Conservation (phyloP, 441 rosid genomes). For the Pelargonium myrrhifolium region DNA sequence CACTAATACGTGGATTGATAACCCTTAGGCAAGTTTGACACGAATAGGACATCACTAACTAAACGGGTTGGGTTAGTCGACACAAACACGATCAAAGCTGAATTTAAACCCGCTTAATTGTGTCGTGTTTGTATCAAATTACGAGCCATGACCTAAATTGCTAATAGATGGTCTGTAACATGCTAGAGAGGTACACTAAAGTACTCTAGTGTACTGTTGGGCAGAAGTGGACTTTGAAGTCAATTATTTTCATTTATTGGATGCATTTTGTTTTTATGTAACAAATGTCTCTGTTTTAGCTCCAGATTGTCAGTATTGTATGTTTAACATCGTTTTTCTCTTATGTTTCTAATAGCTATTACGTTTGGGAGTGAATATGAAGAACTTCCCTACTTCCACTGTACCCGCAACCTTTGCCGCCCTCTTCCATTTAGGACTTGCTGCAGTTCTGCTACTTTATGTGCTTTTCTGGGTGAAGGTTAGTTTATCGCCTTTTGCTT, state of each 20-base stretch:
- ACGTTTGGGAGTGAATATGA: constrained; percentile 67
- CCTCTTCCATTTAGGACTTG: constrained; percentile 81
- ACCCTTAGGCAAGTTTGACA: too few species aligned
- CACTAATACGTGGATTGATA: too few species aligned
- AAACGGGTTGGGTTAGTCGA: too few species aligned
- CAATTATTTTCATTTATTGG: neutral
- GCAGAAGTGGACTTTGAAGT: neutral
- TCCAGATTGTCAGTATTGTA: neutral
- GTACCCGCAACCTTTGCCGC: constrained; percentile 53
- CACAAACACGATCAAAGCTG: too few species aligned
- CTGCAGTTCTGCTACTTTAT: constrained; percentile 73
- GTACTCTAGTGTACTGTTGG: neutral
- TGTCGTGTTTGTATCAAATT: too few species aligned
- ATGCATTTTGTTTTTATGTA: neutral
- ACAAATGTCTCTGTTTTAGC: neutral
- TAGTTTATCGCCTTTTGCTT: constrained; percentile 9
- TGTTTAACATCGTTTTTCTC: constrained; percentile 3
- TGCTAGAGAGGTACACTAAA: neutral
- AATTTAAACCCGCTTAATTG: too few species aligned
- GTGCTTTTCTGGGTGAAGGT: constrained; percentile 96
- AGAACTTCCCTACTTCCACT: constrained; percentile 69
- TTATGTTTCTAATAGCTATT: constrained; percentile 43
- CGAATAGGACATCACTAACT: too few species aligned
- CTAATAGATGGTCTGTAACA: neutral
- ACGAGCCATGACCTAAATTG: too few species aligned